Percentiles rank a stretch among this genome's conserved stretches.
Evolutionary conservation across 768 basidiomycete species (phyloP).

Genomic region (Lentinula sp.): DNA sequence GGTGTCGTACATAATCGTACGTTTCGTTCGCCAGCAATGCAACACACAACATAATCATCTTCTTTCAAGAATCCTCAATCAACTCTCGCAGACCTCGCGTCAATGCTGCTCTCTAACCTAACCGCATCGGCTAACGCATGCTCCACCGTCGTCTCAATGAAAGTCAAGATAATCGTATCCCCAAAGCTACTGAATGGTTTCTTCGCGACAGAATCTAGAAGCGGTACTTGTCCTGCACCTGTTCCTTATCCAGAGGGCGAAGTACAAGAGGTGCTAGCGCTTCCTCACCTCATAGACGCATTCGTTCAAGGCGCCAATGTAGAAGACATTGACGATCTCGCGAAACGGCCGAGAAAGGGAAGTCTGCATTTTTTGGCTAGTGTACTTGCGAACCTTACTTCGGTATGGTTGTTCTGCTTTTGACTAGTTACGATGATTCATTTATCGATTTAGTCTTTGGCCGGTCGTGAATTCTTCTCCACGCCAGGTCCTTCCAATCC

Average conservation of each 20-base stretch:
- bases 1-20: conserved; percentile 84
- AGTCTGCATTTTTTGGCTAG: conserved; percentile 87
- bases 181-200: conserved; percentile 44
- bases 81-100: conserved; percentile 86
- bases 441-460: conserved; percentile 45
- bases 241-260: conserved; percentile 61
- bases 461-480: conserved; percentile 77
- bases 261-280: conserved; percentile 47
- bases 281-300: conserved; percentile 85
- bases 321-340: conserved; percentile 40
- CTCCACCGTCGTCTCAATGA: conserved; percentile 53
- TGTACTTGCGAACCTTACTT: conserved; percentile 88
- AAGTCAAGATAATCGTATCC: conserved; percentile 55
- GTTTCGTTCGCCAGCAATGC: conserved; percentile 20
- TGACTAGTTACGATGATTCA: too few relatives aligned
- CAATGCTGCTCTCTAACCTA: conserved; percentile 97
- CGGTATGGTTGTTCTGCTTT: conserved; percentile 39
- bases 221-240: conserved; percentile 72
- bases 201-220: conserved; percentile 74
- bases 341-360: conserved; percentile 59
- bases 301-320: conserved; percentile 71
- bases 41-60: conserved; percentile 4
- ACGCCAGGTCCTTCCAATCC: conserved; percentile 54
- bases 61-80: conserved; percentile 74
- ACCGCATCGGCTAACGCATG: conserved; percentile 70